These are phyloP conservation scores for Chrysophaeum taylorii DNA, from an alignment of 352 stramenopile genomes.

Conservation along the genomic window DNA sequence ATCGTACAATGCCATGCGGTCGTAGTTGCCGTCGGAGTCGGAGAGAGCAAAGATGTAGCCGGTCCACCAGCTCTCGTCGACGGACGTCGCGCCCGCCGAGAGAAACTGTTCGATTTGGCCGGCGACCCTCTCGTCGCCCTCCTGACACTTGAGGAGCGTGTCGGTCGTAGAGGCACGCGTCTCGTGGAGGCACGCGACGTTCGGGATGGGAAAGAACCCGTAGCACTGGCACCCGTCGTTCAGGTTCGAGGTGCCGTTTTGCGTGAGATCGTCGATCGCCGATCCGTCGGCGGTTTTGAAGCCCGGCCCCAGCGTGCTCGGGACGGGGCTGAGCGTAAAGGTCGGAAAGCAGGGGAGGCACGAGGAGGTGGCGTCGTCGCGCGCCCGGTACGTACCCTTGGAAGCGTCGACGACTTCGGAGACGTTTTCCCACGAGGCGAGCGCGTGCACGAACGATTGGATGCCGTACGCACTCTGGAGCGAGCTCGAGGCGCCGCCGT, in stretches of 20 bases:
- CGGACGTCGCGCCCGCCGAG: not conserved
- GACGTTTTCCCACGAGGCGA: conserved; percentile 16
- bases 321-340: conserved; percentile 6
- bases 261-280: not conserved
- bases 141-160: conserved; percentile 19
- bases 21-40: conserved; percentile 14
- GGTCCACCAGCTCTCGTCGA: conserved; percentile 15
- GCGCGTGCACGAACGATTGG: conserved; percentile 17
- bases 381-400: too few relatives aligned
- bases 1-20: conserved; percentile 13
- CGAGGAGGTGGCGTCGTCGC: not conserved
- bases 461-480: conserved; percentile 16
- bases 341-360: conserved; percentile 18
- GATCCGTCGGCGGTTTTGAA: too few relatives aligned
- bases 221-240: conserved; percentile 16
- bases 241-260: conserved; percentile 8
- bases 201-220: conserved; percentile 13
- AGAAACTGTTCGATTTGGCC: not conserved
- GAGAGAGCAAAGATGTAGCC: conserved; percentile 17
- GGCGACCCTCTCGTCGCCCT: not conserved
- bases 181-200: conserved; percentile 18
- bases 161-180: not conserved
- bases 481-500: not conserved
- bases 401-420: not conserved
- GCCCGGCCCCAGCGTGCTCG: too few relatives aligned